These are phyloP conservation scores for Guadua angustifolia DNA, from an alignment of 176 grass and related monocot species.

Conservation along the genomic window DNA sequence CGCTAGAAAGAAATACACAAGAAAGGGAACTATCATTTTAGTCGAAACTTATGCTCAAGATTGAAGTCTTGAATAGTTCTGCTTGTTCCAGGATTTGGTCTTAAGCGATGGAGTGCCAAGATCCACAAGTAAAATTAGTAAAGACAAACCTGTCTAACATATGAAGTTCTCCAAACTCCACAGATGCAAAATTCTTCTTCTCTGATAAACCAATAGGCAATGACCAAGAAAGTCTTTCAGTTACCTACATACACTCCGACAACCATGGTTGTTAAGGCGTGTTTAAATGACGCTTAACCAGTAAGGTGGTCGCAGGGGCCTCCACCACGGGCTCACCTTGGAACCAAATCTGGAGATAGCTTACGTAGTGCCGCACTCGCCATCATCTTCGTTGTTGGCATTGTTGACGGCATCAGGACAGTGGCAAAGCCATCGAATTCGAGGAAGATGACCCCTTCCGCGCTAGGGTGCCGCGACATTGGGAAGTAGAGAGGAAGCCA, in stretches of 20 bases:
- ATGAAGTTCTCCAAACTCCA: background rate
- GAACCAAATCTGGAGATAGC: too few relatives aligned
- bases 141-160: background rate
- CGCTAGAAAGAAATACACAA: background rate
- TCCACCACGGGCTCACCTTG: too few relatives aligned
- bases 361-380: too few relatives aligned
- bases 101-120: background rate
- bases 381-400: too few relatives aligned
- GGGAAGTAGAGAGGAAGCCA: too few relatives aligned
- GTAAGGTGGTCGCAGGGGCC: too few relatives aligned
- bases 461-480: too few relatives aligned
- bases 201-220: background rate
- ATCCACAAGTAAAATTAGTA: slow-evolving; percentile 19
- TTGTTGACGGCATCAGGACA: too few relatives aligned
- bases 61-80: background rate
- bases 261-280: too few relatives aligned
- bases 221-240: background rate
- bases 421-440: too few relatives aligned
- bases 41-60: slow-evolving; percentile 19
- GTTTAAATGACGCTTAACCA: too few relatives aligned
- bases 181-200: background rate
- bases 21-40: slow-evolving; percentile 18
- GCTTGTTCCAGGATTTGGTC: slow-evolving; percentile 14
- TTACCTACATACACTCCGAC: background rate
- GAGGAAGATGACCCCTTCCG: too few relatives aligned